Conservation (phyloP, 139 green algal species). For the Tetratostichococcus sp. region DNA sequence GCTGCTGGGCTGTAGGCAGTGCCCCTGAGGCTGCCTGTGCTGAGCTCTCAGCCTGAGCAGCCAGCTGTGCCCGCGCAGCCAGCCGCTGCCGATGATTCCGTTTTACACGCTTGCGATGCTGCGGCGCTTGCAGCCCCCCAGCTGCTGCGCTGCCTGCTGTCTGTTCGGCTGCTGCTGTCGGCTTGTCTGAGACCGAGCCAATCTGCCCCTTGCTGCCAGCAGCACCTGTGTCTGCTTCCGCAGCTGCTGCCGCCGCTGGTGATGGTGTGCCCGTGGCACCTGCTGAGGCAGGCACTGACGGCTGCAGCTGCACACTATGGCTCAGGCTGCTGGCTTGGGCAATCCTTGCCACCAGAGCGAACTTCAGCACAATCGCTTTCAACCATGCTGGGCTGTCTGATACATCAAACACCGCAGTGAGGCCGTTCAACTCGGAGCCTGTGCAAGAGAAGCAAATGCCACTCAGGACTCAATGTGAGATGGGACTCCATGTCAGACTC, state of each 20-base stretch:
- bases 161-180: not conserved
- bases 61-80: not conserved
- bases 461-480: no score
- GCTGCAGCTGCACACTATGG: not conserved
- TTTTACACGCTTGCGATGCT: not conserved
- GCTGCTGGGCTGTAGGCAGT: not conserved
- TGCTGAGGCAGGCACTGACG: no score
- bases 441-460: not conserved
- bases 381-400: conserved; percentile 2
- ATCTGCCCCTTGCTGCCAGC: no score
- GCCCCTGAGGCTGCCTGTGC: not conserved
- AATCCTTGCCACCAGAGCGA: not conserved
- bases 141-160: not conserved
- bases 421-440: conserved; percentile 3
- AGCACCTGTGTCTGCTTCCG: not conserved
- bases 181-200: no score
- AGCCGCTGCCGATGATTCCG: not conserved
- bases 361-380: conserved; percentile 8
- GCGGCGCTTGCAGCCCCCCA: not conserved
- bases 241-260: not conserved
- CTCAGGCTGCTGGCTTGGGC: not conserved
- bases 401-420: conserved; percentile 3
- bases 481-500: no score
- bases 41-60: not conserved
- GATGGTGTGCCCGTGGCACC: not conserved